Base-by-base conservation (phyloP, 345 rosid species). In the Populus deltoides region DNA sequence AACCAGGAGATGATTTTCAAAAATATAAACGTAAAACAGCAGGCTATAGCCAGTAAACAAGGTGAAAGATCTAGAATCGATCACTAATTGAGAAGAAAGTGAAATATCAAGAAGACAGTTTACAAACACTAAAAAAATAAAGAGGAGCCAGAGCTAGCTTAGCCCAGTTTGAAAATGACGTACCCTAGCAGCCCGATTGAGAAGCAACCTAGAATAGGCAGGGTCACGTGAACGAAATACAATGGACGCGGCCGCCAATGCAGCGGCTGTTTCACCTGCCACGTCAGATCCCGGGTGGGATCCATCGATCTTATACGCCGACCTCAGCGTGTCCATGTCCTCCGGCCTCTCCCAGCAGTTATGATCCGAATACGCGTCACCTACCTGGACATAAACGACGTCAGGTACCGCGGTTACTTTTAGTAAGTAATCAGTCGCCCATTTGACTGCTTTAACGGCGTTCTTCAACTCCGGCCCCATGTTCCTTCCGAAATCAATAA, bases 341-440 rank as follows among this genome's bases (percentile, higher is more conserved):
- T 82, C 85, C 1, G 85, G 85, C 77, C 85, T 55, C 66, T 82
- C 85, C 85, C 85, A 82, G 80, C 85, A 82, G 75, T 75, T 79
- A 45, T 82, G 85, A 59, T 82, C 85, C 8, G 85, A 82, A 66
- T 51, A 75, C 2, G 85, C 82, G 70, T 82, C 85, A 16, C 85
- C 85, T 5, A 82, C 80, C 75, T 82, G 85, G 6, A 82, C 85
- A 47, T 66, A 82, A 25, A 82, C 82, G 15, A 82, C 80, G 55
- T 74, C 82, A 0, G 85, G 85, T 3, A 31, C 80, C 17, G 79
- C 80, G 68, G 85, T 82, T 25, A 61, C 85, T 31, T 82, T 82
- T 25, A 82, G 62, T 25, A 82, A 36, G 35, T 82, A 82, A 76
- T 82, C 82, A 68, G 82, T 66, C 51, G 59, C 85, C 85, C 85